A percentile compares a stretch with the other conserved stretches of the same genome.
These are phyloP conservation scores for Geosmithia putterillii DNA, from an alignment of 2,329 filamentous ascomycete genomes.

Conservation along the genomic window DNA sequence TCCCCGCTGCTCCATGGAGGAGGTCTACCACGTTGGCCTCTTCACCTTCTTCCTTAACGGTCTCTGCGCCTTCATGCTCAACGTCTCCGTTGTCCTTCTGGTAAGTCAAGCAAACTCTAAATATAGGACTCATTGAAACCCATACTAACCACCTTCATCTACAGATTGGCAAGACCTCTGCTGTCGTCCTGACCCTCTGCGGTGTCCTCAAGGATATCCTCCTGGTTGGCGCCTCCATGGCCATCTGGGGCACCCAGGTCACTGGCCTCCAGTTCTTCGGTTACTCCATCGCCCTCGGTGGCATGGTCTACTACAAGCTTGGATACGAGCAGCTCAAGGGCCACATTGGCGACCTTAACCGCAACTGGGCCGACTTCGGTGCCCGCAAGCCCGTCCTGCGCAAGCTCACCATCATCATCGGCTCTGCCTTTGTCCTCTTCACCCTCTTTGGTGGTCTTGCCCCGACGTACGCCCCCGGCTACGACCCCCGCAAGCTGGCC, in stretches of 20 bases:
- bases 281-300: slow-evolving; percentile 66
- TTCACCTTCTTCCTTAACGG: slow-evolving; percentile 66
- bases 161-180: slow-evolving; percentile 79
- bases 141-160: slow-evolving; percentile 12
- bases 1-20: slow-evolving; percentile 53
- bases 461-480: slow-evolving; percentile 44
- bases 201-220: slow-evolving; percentile 83
- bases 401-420: slow-evolving; percentile 60
- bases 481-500: slow-evolving; percentile 37
- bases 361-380: slow-evolving; percentile 80
- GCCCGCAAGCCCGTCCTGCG: slow-evolving; percentile 63
- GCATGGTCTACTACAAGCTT: slow-evolving; percentile 76
- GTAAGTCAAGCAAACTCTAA: slow-evolving; percentile 49
- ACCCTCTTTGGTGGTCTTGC: slow-evolving; percentile 57
- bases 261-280: slow-evolving; percentile 69
- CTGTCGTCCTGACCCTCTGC: slow-evolving; percentile 74
- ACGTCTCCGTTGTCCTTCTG: slow-evolving; percentile 77
- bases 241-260: slow-evolving; percentile 70
- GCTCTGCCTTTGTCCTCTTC: slow-evolving; percentile 52
- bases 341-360: slow-evolving; percentile 58
- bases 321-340: slow-evolving; percentile 74
- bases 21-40: slow-evolving; percentile 63
- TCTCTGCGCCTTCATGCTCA: slow-evolving; percentile 66
- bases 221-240: slow-evolving; percentile 66
- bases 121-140: too few species aligned